Percentiles rank a stretch among this genome's conserved stretches.
Conservation (phyloP, 108 stramenopile genomes). For the Cyclotella atomus region DNA sequence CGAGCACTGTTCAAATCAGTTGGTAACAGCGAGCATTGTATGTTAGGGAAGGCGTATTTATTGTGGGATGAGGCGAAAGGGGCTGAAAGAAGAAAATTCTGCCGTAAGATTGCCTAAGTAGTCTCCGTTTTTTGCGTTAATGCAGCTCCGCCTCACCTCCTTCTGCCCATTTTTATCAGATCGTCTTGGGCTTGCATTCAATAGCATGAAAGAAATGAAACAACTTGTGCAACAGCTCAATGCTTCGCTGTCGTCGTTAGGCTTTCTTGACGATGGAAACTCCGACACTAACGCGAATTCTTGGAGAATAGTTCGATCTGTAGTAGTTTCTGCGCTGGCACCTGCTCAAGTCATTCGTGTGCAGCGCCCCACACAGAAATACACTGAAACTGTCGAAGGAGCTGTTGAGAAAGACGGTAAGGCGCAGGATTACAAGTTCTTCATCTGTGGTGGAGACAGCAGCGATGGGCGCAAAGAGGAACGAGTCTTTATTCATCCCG, state of each 20-base stretch:
- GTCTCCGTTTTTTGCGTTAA: not conserved
- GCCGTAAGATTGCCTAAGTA: conserved; percentile 23
- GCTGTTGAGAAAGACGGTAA: conserved; percentile 73
- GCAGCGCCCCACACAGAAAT: conserved; percentile 73
- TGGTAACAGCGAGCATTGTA: conserved; percentile 85
- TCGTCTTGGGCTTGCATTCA: conserved; percentile 63
- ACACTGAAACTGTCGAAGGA: conserved; percentile 84
- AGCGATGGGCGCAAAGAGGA: conserved; percentile 59
- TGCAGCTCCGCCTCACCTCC: not conserved
- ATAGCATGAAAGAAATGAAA: conserved; percentile 78
- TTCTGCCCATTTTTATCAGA: conserved; percentile 24
- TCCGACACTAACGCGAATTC: conserved; percentile 66
- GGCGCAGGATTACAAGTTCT: conserved; percentile 79
- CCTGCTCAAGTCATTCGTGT: conserved; percentile 78
- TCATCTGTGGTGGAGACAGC: conserved; percentile 39
- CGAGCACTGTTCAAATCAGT: conserved; percentile 63
- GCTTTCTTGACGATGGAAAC: conserved; percentile 55
- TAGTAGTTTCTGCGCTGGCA: conserved; percentile 69
- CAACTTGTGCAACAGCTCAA: conserved; percentile 76
- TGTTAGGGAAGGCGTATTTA: conserved; percentile 71
- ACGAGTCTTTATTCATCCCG: conserved; percentile 92
- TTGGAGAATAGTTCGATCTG: conserved; percentile 78
- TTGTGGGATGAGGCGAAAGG: conserved; percentile 63
- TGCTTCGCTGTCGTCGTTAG: conserved; percentile 58
- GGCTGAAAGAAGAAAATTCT: conserved; percentile 48